Evolutionary conservation across 225 moss, liverwort and hornwort species (phyloP), one percentile per base, ranked within the genome.

Genomic region (Anthoceros angustus): DNA sequence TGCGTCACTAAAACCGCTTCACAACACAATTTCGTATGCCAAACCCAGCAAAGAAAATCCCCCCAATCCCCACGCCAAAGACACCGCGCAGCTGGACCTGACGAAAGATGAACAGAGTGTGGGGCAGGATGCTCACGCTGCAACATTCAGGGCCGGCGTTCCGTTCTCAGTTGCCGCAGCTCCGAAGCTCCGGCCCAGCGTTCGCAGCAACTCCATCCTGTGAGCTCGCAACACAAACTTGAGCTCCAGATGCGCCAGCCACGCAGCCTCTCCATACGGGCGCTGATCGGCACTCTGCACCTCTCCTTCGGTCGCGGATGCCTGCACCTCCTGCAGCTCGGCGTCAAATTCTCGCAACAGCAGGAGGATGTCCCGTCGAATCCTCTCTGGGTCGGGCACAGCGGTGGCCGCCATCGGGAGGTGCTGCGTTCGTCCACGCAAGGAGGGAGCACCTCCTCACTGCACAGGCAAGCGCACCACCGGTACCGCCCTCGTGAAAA

Each of bases 181-280:
- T 65, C 80, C 71, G 39, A 79, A 61, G 50, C 66, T 72, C 4
- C 78, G 70, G 7, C 74, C 72, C 14, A 84, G 68, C 3, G 78
- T 72, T 61, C 76, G 69, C 21, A 84, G 62, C 32, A 80, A 69
- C 40, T 77, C 80, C 76, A 79, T 84, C 63, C 74, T 74, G 66
- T 80, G 80, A 10, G 80, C 72, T 67, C 84, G 78, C 74, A 84
- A 43, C 42, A 80, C 49, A 62, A 84, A 84, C 61, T 78, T 84
- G 18, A 80, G 74, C 68, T 84, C 84, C 74, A 84, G 64, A 66
- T 80, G 78, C 32, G 75, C 26, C 40, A 84, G 72, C 84, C 84
- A 84, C 40, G 78, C 84, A 15, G 70, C 48, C 43, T 84, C 80
- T 62, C 65, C 73, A 45, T 74, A 84, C 24, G 80, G 70, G 16